Conservation (phyloP, 768 basidiomycete species). For the Ramaria sp. region DNA sequence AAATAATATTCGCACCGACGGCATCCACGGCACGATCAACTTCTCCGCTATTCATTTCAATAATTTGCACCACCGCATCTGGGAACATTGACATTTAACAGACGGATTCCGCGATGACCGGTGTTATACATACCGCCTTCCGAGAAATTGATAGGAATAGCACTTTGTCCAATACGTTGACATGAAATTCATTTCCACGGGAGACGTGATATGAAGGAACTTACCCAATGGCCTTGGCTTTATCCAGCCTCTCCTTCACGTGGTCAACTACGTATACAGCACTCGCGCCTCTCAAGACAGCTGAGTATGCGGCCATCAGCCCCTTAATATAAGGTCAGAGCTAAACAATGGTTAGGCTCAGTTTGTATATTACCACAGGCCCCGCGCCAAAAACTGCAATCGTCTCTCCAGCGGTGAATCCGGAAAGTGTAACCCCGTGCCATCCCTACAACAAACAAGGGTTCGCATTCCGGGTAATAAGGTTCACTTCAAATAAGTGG, state of each 20-base stretch:
- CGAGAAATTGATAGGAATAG: slow-evolving; percentile 34
- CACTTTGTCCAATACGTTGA: slow-evolving; percentile 1
- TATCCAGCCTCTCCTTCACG: slow-evolving; percentile 39
- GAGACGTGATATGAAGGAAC: background rate
- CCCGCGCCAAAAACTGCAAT: slow-evolving; percentile 42
- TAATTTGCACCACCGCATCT: slow-evolving; percentile 39
- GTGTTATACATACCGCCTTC: background rate
- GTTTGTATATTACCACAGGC: slow-evolving; percentile 4
- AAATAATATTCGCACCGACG: slow-evolving; percentile 14
- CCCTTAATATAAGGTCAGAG: slow-evolving; percentile 17
- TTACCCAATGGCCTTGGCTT: slow-evolving; percentile 42
- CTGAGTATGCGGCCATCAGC: slow-evolving; percentile 49
- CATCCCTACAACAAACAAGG: slow-evolving; percentile 2
- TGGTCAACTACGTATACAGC: slow-evolving; percentile 46
- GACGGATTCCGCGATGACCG: background rate
- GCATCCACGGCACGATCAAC: slow-evolving; percentile 43
- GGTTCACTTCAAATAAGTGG: background rate
- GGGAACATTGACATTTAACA: background rate
- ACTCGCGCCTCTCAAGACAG: slow-evolving; percentile 35
- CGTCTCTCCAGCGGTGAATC: slow-evolving; percentile 42
- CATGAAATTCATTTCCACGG: background rate
- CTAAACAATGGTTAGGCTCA: slow-evolving; percentile 23
- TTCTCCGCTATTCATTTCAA: slow-evolving; percentile 32
- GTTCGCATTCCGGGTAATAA: background rate
- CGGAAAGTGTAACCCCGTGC: slow-evolving; percentile 18